Percentiles rank a stretch among this genome's conserved stretches.
Evolutionary conservation across 257 asterid genomes (phyloP).

Genomic region (Fraxinus quadrangulata): DNA sequence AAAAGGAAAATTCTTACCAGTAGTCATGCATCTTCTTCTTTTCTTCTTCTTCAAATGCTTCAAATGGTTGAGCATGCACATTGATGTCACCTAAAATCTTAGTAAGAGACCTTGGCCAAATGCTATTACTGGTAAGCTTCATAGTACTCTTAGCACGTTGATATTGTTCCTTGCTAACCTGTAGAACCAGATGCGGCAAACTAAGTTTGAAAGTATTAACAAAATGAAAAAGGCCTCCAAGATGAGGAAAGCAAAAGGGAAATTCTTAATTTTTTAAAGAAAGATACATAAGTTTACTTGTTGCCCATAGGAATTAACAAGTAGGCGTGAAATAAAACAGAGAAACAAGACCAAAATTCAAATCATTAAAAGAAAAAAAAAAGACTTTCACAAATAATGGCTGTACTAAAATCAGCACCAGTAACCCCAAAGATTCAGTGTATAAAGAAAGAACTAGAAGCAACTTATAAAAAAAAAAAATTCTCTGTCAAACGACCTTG

Average conservation of each 20-base stretch:
- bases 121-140: conserved; percentile 67
- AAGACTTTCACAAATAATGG: not conserved
- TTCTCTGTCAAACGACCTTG: conserved; percentile 53
- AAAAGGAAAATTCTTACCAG: conserved; percentile 61
- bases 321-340: not conserved
- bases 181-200: conserved; percentile 32
- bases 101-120: conserved; percentile 66
- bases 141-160: conserved; percentile 76
- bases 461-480: conserved; percentile 5
- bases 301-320: not conserved
- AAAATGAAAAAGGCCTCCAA: conserved; percentile 12
- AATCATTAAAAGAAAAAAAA: too few species aligned
- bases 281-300: not conserved
- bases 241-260: not conserved
- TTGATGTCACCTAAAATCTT: conserved; percentile 76
- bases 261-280: too few species aligned
- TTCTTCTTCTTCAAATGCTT: conserved; percentile 92
- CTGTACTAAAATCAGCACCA: not conserved
- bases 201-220: conserved; percentile 2
- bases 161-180: conserved; percentile 93
- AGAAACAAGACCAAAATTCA: too few species aligned
- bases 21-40: conserved; percentile 67
- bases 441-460: not conserved
- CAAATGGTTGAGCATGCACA: conserved; percentile 77
- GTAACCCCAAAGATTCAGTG: conserved; percentile 8